Base-by-base conservation (phyloP, 2,329 filamentous ascomycete species). In the Monilinia vaccinii-corymbosi region DNA sequence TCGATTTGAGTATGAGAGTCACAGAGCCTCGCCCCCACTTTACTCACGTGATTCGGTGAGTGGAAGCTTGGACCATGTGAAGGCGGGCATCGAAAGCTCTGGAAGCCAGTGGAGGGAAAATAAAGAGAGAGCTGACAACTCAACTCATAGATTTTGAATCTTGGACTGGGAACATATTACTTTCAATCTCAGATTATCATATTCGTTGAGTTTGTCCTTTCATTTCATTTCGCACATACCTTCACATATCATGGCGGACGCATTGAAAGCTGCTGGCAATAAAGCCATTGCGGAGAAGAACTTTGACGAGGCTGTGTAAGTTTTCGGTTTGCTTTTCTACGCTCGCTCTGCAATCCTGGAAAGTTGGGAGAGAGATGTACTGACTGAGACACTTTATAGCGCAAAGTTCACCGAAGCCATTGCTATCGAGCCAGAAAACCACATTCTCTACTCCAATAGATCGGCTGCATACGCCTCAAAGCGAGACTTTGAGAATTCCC, bases 211-310 rank as follows among this genome's bases (percentile, higher is more conserved):
- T 16, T 55, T 34, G 13, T 23, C 23, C 28, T 55, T 16, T 23
- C 38, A 44, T 16, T 18, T 13, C 31, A n/a, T 13, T 44, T 16
- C 16, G n/a, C n/a, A n/a, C n/a, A n/a, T n/a, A n/a, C n/a, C n/a
- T n/a, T n/a, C 51, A 55, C n/a, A 44, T n/a, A 65, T 23, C 45
- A 73, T 73, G 71, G 83, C 83, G 68, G 84, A 87, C 75, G 45
- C 52, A 60, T 85, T 99, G 71, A 99, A 99, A 81, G 91, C 92
- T 71, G 88, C 94, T 74, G 94, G 93, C 80, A 99, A 99, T 82
- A 96, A 96, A 81, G 92, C 95, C 76, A 99, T 99, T 76, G 88
- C 91, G 67, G 91, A 90, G 64, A 97, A 97, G 83, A 91, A 97
- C 77, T 99, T 96, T 75, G 83, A 91, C 71, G 91, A 93, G 75